Conservation (phyloP, 805 yeast species). For the baker's yeast (Saccharomyces cerevisiae) region DNA sequence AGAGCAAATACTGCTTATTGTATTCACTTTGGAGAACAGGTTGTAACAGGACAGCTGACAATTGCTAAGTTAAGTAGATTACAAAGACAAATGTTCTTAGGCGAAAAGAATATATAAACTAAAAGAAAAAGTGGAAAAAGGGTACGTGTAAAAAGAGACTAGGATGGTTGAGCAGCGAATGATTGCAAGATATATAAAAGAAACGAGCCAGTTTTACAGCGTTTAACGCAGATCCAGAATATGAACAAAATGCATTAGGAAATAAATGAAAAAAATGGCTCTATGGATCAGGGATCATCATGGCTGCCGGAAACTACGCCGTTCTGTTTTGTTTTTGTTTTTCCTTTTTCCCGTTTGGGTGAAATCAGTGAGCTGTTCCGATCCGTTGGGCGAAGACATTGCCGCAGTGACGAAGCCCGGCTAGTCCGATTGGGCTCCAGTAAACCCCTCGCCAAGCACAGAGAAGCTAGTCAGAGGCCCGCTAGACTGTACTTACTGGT, state of each 20-base stretch:
- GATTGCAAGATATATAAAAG: not conserved
- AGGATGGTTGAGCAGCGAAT: not conserved
- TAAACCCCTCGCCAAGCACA: not conserved
- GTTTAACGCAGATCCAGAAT: not conserved
- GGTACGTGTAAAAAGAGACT: not conserved
- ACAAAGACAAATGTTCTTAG: not conserved
- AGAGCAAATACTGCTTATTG: not conserved
- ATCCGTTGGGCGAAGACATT: not conserved
- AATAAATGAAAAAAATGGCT: not conserved
- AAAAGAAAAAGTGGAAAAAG: not conserved
- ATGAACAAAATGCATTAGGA: not conserved
- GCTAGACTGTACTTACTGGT: not conserved
- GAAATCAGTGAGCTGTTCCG: not conserved
- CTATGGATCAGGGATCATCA: not conserved
- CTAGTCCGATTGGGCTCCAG: not conserved
- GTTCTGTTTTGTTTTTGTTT: not conserved
- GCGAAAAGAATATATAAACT: not conserved
- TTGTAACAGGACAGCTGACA: not conserved
- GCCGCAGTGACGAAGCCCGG: not conserved
- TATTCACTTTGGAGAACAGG: not conserved
- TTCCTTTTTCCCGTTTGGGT: not conserved
- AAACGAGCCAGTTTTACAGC: not conserved
- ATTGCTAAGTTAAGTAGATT: not conserved
- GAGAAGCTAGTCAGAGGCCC: not conserved
- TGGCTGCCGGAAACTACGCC: not conserved